These are phyloP conservation scores for Helotiales sp. DNA, from an alignment of 2,329 filamentous ascomycete genomes.

Conservation along the genomic window DNA sequence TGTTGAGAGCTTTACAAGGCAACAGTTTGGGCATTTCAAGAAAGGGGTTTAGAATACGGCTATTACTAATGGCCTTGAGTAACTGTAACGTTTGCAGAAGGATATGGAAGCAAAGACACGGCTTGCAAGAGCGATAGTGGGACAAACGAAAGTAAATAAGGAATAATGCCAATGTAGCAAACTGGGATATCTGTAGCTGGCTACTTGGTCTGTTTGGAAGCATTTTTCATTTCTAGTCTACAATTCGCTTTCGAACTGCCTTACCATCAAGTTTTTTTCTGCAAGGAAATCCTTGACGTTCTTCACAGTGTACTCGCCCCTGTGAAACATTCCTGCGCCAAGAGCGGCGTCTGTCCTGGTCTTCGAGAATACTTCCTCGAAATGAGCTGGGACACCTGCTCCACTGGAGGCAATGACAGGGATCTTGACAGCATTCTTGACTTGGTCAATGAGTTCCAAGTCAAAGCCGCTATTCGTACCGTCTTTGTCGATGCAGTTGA, in stretches of 20 bases:
- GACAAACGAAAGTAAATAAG: no score
- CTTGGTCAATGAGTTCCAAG: conserved; percentile 83
- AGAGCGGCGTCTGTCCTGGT: conserved; percentile 90
- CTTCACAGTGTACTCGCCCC: conserved; percentile 90
- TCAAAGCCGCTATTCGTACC: conserved; percentile 95
- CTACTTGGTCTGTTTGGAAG: no score
- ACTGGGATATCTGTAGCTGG: no score
- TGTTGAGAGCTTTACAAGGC: conserved; percentile 39
- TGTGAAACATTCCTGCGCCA: conserved; percentile 96
- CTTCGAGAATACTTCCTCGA: conserved; percentile 83
- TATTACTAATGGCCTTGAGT: no score
- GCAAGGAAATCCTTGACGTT: conserved; percentile 86
- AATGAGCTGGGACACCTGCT: conserved; percentile 84
- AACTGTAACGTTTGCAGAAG: no score
- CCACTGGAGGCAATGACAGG: conserved; percentile 95
- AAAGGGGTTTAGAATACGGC: not conserved
- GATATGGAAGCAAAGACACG: no score
- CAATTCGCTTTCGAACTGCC: conserved; percentile 63
- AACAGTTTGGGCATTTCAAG: not conserved
- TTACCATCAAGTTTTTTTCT: conserved; percentile 71
- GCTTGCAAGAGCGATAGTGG: no score
- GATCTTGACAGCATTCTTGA: conserved; percentile 84
- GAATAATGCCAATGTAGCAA: no score
- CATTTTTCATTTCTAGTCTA: no score
- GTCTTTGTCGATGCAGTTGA: conserved; percentile 98